Evolutionary conservation across 1,284 basidiomycete genomes (phyloP).

Genomic region (Trichosporon ovoides): DNA sequence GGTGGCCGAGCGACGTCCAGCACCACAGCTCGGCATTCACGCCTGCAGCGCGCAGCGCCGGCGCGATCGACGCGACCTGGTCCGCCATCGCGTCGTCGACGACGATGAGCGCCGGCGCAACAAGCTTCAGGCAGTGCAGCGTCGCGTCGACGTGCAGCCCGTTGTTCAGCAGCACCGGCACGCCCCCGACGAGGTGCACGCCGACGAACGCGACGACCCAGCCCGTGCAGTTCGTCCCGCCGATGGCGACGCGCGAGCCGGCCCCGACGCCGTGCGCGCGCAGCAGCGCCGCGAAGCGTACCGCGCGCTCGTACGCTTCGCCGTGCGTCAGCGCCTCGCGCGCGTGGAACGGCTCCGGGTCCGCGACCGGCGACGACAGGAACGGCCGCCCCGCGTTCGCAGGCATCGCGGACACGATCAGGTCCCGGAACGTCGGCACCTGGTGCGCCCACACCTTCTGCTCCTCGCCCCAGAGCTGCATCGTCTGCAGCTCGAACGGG

Average conservation of each 20-base stretch:
- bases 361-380: slow-evolving; percentile 32
- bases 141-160: slow-evolving; percentile 9
- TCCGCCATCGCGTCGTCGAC: slow-evolving; percentile 32
- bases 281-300: slow-evolving; percentile 34
- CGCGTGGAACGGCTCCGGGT: background rate
- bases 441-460: slow-evolving; percentile 4
- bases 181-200: slow-evolving; percentile 38
- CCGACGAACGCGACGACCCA: slow-evolving; percentile 40
- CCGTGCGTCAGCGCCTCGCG: slow-evolving; percentile 27
- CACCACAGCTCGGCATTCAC: slow-evolving; percentile 6
- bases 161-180: slow-evolving; percentile 32
- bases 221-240: slow-evolving; percentile 31
- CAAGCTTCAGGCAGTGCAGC: slow-evolving; percentile 27
- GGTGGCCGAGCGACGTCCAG: slow-evolving; percentile 8
- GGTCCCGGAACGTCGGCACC: background rate
- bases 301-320: slow-evolving; percentile 24
- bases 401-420: background rate
- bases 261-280: slow-evolving; percentile 23
- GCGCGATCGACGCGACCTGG: slow-evolving; percentile 17
- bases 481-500: background rate
- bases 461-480: background rate
- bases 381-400: slow-evolving; percentile 15
- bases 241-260: slow-evolving; percentile 35
- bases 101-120: slow-evolving; percentile 28
- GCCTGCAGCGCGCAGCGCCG: slow-evolving; percentile 2